Base-by-base conservation (phyloP, 2,329 filamentous ascomycete species). In the Scopulariopsis brevicaulis region DNA sequence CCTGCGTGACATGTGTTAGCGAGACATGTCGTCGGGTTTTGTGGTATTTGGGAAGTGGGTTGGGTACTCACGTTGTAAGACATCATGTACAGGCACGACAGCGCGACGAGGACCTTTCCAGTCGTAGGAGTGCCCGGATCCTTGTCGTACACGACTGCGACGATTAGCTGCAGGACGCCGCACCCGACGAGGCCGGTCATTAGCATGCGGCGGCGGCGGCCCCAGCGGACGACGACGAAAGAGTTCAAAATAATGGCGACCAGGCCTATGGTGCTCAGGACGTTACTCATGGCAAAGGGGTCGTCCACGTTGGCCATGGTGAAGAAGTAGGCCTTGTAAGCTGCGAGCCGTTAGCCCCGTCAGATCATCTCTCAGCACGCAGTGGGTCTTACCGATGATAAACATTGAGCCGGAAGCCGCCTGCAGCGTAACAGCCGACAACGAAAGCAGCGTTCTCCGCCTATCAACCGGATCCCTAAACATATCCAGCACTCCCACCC, bases 301-400 rank as follows among this genome's bases (percentile, higher is more conserved):
- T 76, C 69, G 7, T 71, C 67, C 15, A 80, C 74, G 48, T 72
- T 69, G 22, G 77, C 77, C 75, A 80, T 80, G 60, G 75, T 71
- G 65, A 81, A 78, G 70, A 81, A 81, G 66, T 81, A 81, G 8
- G 77, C 78, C 50, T 71, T 70, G 62, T 75, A 76, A 2, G 73
- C 76, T 48, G 43, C 8, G 76, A 43, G 22, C 4, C 5, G 54
- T 55, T 24, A 55, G 10, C 15, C n/a, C 22, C 35, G 59, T 22
- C 22, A 22, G 8, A n/a, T n/a, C n/a, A n/a, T n/a, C n/a, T 34
- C 24, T 40, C 25, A 34, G 14, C 55, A 18, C 14, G 20, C 10
- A 12, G 14, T 37, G n/a, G 20, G 6, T 35, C 46, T 50, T 12
- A 50, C 46, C 46, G 40, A 78, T 71, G 61, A 73, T 69, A 69